These are phyloP conservation scores for Mucor sp. DNA, from an alignment of 371 early-diverging fungal species.

Conservation along the genomic window DNA sequence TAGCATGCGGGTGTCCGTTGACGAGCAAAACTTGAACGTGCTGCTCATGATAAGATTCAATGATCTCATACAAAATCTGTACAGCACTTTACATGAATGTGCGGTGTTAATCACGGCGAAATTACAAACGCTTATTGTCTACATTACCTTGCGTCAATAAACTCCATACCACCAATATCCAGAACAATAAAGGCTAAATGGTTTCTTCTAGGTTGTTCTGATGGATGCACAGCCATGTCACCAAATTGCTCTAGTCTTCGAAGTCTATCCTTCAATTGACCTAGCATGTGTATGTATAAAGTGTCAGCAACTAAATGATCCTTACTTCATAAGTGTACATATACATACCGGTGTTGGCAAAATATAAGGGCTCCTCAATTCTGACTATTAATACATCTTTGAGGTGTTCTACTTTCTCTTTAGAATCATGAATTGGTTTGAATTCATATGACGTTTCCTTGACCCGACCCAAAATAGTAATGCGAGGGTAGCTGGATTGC, in stretches of 20 bases:
- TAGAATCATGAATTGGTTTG: slow-evolving; percentile 17
- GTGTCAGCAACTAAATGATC: slow-evolving; percentile 66
- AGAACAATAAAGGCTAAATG: slow-evolving; percentile 72
- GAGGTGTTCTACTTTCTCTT: slow-evolving; percentile 51
- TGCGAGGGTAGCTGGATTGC: slow-evolving; percentile 78
- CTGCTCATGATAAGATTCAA: slow-evolving; percentile 73
- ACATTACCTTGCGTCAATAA: slow-evolving; percentile 76
- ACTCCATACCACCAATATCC: slow-evolving; percentile 82
- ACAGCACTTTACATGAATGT: slow-evolving; percentile 61
- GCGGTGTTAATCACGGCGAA: not conserved
- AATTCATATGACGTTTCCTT: slow-evolving; percentile 21
- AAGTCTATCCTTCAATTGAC: slow-evolving; percentile 84
- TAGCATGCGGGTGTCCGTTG: slow-evolving; percentile 67
- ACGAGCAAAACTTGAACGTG: slow-evolving; percentile 77
- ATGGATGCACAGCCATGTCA: slow-evolving; percentile 83
- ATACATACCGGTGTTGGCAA: slow-evolving; percentile 86
- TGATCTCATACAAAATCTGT: slow-evolving; percentile 79
- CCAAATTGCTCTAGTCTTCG: slow-evolving; percentile 87
- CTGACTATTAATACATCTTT: slow-evolving; percentile 81
- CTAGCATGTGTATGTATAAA: not conserved
- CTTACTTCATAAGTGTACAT: not conserved
- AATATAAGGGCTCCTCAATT: slow-evolving; percentile 86
- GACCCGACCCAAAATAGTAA: slow-evolving; percentile 57
- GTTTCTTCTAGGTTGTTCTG: slow-evolving; percentile 65
- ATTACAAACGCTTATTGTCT: not conserved